phyloP scores from a whole-genome alignment of 768 basidiomycete species.

The Roridomyces roridus region DNA sequence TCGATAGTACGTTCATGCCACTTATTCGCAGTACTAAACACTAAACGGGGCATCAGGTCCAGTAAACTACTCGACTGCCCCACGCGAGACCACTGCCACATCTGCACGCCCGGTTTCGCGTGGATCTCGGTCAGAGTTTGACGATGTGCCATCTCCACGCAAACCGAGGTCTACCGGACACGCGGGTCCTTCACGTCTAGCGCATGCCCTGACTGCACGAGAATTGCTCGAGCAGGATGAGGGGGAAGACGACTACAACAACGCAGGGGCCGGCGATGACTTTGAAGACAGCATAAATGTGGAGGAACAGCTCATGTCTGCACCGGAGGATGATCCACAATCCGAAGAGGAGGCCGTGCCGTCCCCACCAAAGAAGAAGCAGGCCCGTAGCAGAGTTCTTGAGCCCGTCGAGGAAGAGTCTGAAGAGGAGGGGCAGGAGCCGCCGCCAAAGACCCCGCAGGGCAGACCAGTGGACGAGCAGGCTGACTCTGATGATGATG shows the following conservation, averaged over 20 bases:
- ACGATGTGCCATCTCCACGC: slow-evolving; percentile 64
- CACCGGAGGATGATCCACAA: too few relatives aligned
- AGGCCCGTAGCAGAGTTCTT: too few relatives aligned
- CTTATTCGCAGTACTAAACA: not conserved
- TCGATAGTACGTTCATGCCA: slow-evolving; percentile 61
- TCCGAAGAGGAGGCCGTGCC: slow-evolving; percentile 45
- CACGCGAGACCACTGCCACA: slow-evolving; percentile 46
- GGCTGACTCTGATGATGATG: slow-evolving; percentile 10
- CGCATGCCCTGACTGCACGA: slow-evolving; percentile 38
- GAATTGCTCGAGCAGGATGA: slow-evolving; percentile 31
- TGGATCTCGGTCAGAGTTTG: slow-evolving; percentile 59
- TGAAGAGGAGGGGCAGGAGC: slow-evolving; percentile 44
- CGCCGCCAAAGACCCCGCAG: slow-evolving; percentile 47
- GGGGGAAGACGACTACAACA: slow-evolving; percentile 27
- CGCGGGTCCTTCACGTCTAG: slow-evolving; percentile 44
- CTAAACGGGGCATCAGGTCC: slow-evolving; percentile 48
- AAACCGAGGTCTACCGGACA: slow-evolving; percentile 35
- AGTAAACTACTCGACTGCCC: slow-evolving; percentile 46
- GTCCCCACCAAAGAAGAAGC: slow-evolving; percentile 17
- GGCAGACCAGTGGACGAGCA: slow-evolving; percentile 15
- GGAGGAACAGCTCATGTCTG: slow-evolving; percentile 34
- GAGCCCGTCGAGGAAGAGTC: slow-evolving; percentile 31
- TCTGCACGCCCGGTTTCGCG: slow-evolving; percentile 55
- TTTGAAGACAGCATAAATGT: slow-evolving; percentile 54
- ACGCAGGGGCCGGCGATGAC: too few relatives aligned